Conservation (phyloP, 2,329 filamentous ascomycete genomes). For the Helminthosporium solani region DNA sequence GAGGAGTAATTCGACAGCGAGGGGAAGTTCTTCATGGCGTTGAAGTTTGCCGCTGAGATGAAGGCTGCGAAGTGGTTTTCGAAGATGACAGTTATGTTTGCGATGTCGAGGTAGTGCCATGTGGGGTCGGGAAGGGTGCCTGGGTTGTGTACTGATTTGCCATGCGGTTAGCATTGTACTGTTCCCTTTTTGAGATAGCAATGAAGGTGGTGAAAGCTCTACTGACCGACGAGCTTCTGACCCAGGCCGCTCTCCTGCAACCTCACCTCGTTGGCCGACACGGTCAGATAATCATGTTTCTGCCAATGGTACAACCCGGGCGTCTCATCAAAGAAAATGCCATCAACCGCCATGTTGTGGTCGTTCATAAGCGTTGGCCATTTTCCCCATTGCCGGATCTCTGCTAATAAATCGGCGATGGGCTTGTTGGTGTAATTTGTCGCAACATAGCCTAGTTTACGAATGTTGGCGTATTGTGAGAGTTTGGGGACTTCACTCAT, state of each 20-base stretch:
- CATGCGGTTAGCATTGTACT: neutral
- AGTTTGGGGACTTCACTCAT: constrained; percentile 43
- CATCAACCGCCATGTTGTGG: constrained; percentile 44
- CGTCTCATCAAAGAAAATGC: constrained; percentile 52
- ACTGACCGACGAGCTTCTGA: constrained; percentile 21
- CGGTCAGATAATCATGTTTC: constrained; percentile 17
- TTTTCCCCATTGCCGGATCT: constrained; percentile 49
- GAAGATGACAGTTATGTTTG: constrained; percentile 26
- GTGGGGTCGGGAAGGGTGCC: constrained; percentile 18
- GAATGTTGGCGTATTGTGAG: constrained; percentile 47
- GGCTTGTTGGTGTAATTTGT: constrained; percentile 48
- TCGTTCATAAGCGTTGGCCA: constrained; percentile 43
- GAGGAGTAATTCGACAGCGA: constrained; percentile 9
- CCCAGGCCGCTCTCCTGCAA: constrained; percentile 10
- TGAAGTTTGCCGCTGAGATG: constrained; percentile 17
- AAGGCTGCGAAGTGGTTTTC: constrained; percentile 22
- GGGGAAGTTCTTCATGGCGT: constrained; percentile 14
- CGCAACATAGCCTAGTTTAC: constrained; percentile 52
- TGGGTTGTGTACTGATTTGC: constrained; percentile 24
- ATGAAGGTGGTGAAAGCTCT: neutral
- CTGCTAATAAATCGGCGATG: constrained; percentile 25
- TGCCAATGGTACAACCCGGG: constrained; percentile 33
- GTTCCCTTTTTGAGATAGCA: neutral
- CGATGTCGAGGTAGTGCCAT: constrained; percentile 24
- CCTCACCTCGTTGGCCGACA: constrained; percentile 12